These are phyloP conservation scores for Pseudozyma flocculosa DNA, from an alignment of 1,284 basidiomycete species.

Conservation along the genomic window DNA sequence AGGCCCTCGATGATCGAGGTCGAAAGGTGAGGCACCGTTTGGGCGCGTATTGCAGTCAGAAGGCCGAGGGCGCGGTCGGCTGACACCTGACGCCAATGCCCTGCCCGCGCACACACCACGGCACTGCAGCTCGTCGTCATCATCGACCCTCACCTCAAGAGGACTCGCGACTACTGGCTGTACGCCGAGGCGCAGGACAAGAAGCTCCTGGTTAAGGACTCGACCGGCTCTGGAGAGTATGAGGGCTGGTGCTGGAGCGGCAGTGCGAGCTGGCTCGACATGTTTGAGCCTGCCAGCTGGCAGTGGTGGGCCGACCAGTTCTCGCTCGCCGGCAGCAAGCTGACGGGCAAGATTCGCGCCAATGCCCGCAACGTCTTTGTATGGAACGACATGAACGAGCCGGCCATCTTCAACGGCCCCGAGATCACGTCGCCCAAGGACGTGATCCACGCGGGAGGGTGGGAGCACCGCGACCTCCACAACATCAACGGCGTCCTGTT, in stretches of 20 bases:
- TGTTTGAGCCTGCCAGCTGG: conserved; percentile 88
- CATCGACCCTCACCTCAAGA: conserved; percentile 93
- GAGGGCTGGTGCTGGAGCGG: conserved; percentile 99
- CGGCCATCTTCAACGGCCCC: conserved; percentile 94
- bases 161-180: conserved; percentile 74
- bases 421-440: conserved; percentile 98
- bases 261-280: conserved; percentile 92
- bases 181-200: conserved; percentile 82
- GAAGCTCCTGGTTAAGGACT: conserved; percentile 77
- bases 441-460: conserved; percentile 83
- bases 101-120: too few species aligned
- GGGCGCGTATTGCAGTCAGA: too few species aligned
- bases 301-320: conserved; percentile 72
- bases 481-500: conserved; percentile 70
- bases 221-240: conserved; percentile 74
- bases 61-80: too few species aligned
- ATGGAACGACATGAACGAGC: conserved; percentile 99
- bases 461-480: conserved; percentile 96
- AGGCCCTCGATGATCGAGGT: conserved; percentile 78
- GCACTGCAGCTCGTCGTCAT: conserved; percentile 98
- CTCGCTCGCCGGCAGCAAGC: conserved; percentile 25
- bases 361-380: conserved; percentile 70
- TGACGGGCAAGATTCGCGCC: conserved; percentile 39
- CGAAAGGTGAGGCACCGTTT: conserved; percentile 85
- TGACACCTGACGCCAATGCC: too few species aligned